Percentiles rank a stretch among this genome's conserved stretches.
Conservation (phyloP, 371 early-diverging fungal genomes). For the Dichotomocladium elegans region DNA sequence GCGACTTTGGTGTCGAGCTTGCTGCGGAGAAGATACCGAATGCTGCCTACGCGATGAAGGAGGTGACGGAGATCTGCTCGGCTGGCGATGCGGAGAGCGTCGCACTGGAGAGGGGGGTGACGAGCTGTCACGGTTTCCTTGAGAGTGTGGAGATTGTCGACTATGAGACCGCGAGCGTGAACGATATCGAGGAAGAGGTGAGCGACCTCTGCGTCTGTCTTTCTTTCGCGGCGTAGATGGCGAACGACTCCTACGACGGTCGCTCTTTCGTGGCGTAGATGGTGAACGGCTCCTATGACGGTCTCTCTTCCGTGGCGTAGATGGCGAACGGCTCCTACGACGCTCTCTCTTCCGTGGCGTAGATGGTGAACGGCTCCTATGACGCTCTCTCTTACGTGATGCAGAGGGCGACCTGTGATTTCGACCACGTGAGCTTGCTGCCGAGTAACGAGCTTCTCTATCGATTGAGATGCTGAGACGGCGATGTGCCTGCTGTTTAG, state of each 20-base stretch:
- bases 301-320: neutral
- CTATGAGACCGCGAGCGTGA: too few relatives aligned
- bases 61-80: too few relatives aligned
- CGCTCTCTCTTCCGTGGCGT: neutral
- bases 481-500: too few relatives aligned
- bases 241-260: neutral
- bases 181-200: too few relatives aligned
- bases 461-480: too few relatives aligned
- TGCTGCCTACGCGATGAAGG: neutral
- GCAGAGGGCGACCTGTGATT: neutral
- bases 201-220: neutral
- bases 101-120: too few relatives aligned
- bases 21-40: too few relatives aligned
- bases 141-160: too few relatives aligned
- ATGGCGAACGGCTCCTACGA: neutral
- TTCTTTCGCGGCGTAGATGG: neutral
- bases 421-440: neutral
- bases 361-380: neutral
- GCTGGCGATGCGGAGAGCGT: too few relatives aligned
- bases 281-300: neutral
- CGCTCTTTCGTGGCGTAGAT: neutral
- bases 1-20: neutral
- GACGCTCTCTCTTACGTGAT: neutral
- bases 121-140: too few relatives aligned
- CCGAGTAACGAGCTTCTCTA: too few relatives aligned